Evolutionary conservation across 805 yeast genomes (phyloP), one percentile per base, ranked within the genome.

Genomic region (Phaffomyces thermotolerans): DNA sequence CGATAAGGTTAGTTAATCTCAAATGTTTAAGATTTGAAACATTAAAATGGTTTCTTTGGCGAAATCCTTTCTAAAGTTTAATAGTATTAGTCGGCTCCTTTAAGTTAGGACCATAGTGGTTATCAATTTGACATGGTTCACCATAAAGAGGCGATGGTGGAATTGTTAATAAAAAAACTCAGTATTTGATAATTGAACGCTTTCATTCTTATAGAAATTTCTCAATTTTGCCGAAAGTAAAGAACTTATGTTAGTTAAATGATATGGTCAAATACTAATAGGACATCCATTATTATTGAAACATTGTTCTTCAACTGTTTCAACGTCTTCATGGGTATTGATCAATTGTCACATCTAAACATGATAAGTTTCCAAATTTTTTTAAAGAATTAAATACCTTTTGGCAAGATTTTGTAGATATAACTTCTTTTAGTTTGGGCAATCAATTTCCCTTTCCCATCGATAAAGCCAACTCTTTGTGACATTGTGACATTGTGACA

Each of bases 201-300:
- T 22, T 7, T 31, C 13, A 3, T 42, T 13, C 10, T 29, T 13
- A 13, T 35, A 36, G 12, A 45, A 36, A 29, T 42, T 42, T 37
- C 48, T 42, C 4, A 45, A 39, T 17, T 45, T 45, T 4, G 36
- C 45, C 48, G 45, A 45, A 7, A 42, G 23, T n/a, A 45, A 31
- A 4, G 22, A 15, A 15, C 15, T n/a, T n/a, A 6, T 17, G 8
- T 31, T n/a, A 8, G 9, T 17, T 15, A 31, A n/a, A 15, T 31
- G 18, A 31, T 31, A 15, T 27, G 29, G 29, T 27, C 9, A 3
- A 8, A n/a, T 31, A 2, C 34, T 20, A 31, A 15, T 7, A 2
- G 18, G 17, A 6, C 15, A 17, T 15, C 15, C 20, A 31, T 31
- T 10, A 14, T 6, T 30, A 7, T 31, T 27, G 12, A 13, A 15